Percentiles rank a stretch among this genome's conserved stretches.
phyloP scores from a whole-genome alignment of 352 stramenopile species.

The Nothophytophthora sp. region DNA sequence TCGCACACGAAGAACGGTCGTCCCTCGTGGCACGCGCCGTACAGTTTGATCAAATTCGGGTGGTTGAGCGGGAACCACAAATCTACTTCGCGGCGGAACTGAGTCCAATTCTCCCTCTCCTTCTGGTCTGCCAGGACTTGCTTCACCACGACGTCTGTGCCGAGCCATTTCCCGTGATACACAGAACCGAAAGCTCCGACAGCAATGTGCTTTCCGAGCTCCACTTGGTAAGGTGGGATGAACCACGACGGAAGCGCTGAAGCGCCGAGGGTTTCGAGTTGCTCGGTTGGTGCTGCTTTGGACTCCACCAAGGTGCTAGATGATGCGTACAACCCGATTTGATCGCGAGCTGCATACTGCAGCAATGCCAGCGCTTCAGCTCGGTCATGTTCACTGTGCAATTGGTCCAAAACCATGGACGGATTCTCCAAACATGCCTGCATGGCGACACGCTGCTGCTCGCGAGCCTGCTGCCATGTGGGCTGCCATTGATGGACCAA shows the following conservation, averaged over 20 bases:
- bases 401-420: background rate
- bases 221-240: slow-evolving; percentile 9
- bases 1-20: slow-evolving; percentile 20
- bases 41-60: slow-evolving; percentile 25
- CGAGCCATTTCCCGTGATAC: slow-evolving; percentile 14
- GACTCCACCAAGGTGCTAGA: background rate
- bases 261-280: background rate
- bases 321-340: background rate
- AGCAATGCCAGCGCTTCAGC: background rate
- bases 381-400: background rate
- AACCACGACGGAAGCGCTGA: slow-evolving; percentile 8
- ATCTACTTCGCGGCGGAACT: slow-evolving; percentile 17
- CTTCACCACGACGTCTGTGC: slow-evolving; percentile 17
- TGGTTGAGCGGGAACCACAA: slow-evolving; percentile 27
- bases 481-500: slow-evolving; percentile 6
- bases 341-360: background rate
- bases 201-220: background rate
- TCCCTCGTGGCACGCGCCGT: slow-evolving; percentile 21
- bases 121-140: slow-evolving; percentile 1
- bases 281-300: background rate
- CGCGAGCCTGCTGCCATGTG: background rate
- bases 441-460: background rate
- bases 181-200: slow-evolving; percentile 12
- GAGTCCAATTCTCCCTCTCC: background rate
- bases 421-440: background rate